A percentile compares a stretch with the other conserved stretches of the same genome.
Conservation (phyloP, 345 rosid genomes). For the Eucalyptus curtisii region DNA sequence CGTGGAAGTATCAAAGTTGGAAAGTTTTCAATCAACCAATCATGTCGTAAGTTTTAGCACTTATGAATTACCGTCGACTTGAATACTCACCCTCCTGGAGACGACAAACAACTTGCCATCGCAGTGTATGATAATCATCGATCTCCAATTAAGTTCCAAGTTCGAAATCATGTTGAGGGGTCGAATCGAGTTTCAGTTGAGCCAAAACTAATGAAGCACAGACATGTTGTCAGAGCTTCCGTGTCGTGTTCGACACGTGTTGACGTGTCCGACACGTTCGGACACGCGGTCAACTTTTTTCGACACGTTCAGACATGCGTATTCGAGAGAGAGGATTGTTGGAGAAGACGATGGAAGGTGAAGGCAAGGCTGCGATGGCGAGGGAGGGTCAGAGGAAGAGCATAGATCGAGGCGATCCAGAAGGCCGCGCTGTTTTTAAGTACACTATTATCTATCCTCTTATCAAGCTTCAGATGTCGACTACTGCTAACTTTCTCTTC, state of each 20-base stretch:
- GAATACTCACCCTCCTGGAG: background rate
- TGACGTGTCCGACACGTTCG: fast-evolving
- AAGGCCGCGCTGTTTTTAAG: background rate
- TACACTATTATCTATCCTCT: background rate
- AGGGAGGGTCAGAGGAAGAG: no score
- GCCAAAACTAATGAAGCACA: background rate
- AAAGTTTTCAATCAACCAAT: background rate
- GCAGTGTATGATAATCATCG: background rate
- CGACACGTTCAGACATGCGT: no score
- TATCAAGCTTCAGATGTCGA: background rate
- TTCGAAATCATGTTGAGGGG: background rate
- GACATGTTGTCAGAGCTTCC: fast-evolving
- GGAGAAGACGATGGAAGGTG: no score
- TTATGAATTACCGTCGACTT: background rate
- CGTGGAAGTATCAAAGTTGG: background rate
- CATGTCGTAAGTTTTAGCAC: background rate
- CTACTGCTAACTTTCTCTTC: background rate
- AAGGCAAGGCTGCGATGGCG: fast-evolving
- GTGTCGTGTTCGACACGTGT: no score
- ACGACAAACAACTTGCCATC: background rate
- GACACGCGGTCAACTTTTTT: fast-evolving
- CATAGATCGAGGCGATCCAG: no score
- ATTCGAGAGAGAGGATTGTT: no score
- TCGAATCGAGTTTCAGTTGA: fast-evolving
- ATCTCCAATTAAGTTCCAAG: background rate